Evolutionary conservation across 2,329 filamentous ascomycete genomes (phyloP).

Genomic region (Ceratocystis diversiconidia): DNA sequence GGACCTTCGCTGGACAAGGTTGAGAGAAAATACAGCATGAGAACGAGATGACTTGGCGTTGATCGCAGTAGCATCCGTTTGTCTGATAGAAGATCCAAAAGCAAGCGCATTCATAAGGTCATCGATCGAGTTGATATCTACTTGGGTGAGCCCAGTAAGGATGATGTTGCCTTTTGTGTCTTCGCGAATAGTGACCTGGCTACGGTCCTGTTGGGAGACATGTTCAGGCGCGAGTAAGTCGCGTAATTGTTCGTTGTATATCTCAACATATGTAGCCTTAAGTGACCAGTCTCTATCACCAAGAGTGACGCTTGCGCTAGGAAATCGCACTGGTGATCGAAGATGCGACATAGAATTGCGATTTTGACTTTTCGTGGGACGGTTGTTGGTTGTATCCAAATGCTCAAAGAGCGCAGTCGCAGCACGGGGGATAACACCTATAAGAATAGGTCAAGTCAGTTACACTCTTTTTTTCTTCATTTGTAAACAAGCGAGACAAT

Average conservation of each 20-base stretch:
- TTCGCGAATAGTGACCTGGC: constrained; percentile 78
- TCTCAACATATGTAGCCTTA: constrained; percentile 89
- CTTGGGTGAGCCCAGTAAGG: constrained; percentile 74
- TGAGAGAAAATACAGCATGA: constrained; percentile 92
- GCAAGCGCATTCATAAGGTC: constrained; percentile 81
- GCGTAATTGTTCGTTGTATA: constrained; percentile 92
- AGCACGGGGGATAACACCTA: constrained; percentile 90
- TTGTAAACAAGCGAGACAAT: neutral
- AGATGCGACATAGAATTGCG: constrained; percentile 63
- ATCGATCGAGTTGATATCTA: constrained; percentile 80
- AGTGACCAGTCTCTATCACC: constrained; percentile 74
- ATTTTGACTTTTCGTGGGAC: constrained; percentile 31
- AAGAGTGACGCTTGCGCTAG: constrained; percentile 32
- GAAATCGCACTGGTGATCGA: constrained; percentile 66
- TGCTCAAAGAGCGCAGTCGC: constrained; percentile 78
- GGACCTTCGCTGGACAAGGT: constrained; percentile 72
- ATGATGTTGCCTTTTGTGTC: constrained; percentile 90
- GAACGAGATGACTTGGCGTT: constrained; percentile 97
- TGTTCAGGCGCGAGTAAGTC: constrained; percentile 75
- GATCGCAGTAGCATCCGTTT: constrained; percentile 92
- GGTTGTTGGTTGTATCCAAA: constrained; percentile 49
- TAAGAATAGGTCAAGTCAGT: constrained; percentile 12
- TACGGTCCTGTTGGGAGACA: constrained; percentile 54
- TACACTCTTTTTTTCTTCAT: no score
- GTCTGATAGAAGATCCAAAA: constrained; percentile 84